These are phyloP conservation scores for Eleusine coracana DNA, from an alignment of 176 grass and related monocot genomes.

Conservation along the genomic window DNA sequence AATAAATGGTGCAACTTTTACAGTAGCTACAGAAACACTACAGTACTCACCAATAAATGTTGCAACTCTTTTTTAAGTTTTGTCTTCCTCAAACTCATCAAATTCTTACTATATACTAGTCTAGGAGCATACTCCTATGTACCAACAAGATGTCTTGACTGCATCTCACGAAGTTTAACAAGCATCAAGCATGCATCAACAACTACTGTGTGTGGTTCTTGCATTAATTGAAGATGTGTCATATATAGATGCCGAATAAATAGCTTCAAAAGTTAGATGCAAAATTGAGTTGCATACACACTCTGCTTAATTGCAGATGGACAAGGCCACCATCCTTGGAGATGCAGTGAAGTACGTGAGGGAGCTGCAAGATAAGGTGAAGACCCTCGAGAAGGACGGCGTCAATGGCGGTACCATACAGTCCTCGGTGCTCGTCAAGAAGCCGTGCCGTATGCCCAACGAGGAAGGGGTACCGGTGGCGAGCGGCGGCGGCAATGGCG, in stretches of 20 bases:
- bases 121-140: not conserved
- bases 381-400: conserved; percentile 50
- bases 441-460: conserved; percentile 15
- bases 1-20: not conserved
- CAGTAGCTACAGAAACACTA: not conserved
- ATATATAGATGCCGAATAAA: not conserved
- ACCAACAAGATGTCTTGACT: too few species aligned
- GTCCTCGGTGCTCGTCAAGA: conserved; percentile 53
- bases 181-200: not conserved
- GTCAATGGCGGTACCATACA: conserved; percentile 22
- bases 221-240: not conserved
- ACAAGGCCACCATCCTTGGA: conserved; percentile 83
- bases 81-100: not conserved
- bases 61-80: not conserved
- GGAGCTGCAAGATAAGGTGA: conserved; percentile 71
- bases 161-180: not conserved
- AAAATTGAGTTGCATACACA: not conserved
- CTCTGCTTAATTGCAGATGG: conserved; percentile 46
- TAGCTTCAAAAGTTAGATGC: not conserved
- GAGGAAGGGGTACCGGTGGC: conserved; percentile 6
- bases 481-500: not conserved
- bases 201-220: not conserved
- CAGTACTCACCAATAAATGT: conserved; percentile 1
- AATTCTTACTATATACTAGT: not conserved
- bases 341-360: conserved; percentile 75